These are phyloP conservation scores for Salix arbutifolia DNA, from an alignment of 345 rosid genomes.

Conservation along the genomic window DNA sequence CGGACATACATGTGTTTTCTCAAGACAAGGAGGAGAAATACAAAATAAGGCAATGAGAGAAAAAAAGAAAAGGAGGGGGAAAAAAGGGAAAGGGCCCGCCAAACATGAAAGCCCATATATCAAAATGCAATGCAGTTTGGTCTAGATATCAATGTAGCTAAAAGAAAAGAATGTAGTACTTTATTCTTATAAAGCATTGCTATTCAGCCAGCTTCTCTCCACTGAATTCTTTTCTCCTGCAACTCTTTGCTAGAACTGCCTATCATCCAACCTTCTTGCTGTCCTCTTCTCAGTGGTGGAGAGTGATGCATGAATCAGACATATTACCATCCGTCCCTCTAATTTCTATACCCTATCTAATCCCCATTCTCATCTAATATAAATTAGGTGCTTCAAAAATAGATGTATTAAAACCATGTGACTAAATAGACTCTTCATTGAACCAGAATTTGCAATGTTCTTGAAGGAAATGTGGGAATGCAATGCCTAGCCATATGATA, in stretches of 20 bases:
- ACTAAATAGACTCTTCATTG: neutral
- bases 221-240: neutral
- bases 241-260: neutral
- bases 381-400: neutral
- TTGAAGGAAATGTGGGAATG: neutral
- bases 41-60: neutral
- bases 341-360: neutral
- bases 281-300: neutral
- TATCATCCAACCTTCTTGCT: neutral
- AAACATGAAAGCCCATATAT: neutral
- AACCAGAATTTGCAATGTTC: neutral
- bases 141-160: neutral
- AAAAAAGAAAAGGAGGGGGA: neutral
- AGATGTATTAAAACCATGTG: neutral
- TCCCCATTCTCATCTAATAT: neutral
- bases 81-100: neutral
- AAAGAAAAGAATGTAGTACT: neutral
- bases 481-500: neutral
- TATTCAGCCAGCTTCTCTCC: neutral
- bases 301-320: neutral
- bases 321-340: neutral
- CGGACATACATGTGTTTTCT: neutral
- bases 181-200: neutral
- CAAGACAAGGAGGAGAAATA: neutral
- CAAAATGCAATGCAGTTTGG: neutral